Percentiles rank a stretch among this genome's conserved stretches.
Conservation (phyloP, 2,329 filamentous ascomycete genomes). For the Trichophyton verrucosum region DNA sequence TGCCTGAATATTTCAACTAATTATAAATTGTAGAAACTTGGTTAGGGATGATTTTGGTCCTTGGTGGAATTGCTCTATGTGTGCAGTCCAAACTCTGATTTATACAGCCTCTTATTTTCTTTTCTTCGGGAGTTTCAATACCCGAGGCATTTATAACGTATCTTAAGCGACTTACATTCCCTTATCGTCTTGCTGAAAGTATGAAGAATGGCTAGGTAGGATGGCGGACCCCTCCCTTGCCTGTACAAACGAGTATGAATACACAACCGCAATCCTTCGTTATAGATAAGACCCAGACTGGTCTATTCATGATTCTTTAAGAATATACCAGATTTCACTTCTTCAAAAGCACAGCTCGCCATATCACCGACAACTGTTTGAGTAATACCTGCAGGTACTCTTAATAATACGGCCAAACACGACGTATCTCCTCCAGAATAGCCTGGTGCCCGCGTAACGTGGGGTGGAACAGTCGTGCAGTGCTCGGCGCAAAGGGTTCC, state of each 20-base stretch:
- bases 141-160: neutral
- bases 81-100: constrained; percentile 46
- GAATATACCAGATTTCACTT: neutral
- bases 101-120: neutral
- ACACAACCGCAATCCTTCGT: neutral
- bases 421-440: constrained; percentile 15
- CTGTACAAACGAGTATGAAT: neutral
- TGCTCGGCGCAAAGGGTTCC: constrained; percentile 6
- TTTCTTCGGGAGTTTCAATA: neutral
- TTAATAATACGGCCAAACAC: constrained; percentile 8
- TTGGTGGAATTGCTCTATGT: constrained; percentile 70
- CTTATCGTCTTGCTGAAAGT: neutral
- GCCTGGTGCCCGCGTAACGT: constrained; percentile 17
- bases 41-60: constrained; percentile 66
- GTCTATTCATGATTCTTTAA: neutral
- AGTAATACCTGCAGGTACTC: neutral
- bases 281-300: neutral
- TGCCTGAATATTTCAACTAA: neutral
- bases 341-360: neutral
- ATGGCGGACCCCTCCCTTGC: neutral
- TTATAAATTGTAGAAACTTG: constrained; percentile 52
- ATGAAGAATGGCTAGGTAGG: neutral
- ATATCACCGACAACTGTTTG: neutral
- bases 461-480: constrained; percentile 18
- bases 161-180: neutral